These are phyloP conservation scores for Naganishia onofrii DNA, from an alignment of 768 basidiomycete species.

Conservation along the genomic window DNA sequence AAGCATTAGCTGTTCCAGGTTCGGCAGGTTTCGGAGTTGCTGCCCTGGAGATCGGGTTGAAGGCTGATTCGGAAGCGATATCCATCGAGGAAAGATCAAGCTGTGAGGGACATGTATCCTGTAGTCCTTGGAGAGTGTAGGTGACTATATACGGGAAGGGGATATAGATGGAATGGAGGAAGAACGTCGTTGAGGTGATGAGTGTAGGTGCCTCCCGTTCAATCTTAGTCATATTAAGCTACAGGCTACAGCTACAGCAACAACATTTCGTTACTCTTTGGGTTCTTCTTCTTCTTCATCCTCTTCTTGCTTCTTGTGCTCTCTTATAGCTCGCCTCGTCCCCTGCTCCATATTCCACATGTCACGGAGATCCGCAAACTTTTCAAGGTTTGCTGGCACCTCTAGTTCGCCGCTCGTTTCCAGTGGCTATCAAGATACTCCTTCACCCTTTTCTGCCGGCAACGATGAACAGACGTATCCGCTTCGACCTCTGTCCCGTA, in stretches of 20 bases:
- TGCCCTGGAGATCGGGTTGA: conserved; percentile 8
- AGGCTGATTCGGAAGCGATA: conserved; percentile 13
- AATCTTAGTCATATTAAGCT: too few relatives aligned
- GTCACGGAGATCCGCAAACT: conserved; percentile 19
- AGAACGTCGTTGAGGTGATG: not conserved
- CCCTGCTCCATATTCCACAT: not conserved
- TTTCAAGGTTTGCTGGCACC: conserved; percentile 4
- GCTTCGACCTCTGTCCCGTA: conserved; percentile 8
- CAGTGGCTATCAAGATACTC: not conserved
- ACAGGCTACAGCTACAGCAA: too few relatives aligned
- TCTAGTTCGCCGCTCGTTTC: not conserved
- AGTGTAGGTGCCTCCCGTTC: not conserved
- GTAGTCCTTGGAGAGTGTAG: too few relatives aligned
- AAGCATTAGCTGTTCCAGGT: not conserved
- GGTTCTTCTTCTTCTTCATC: too few relatives aligned
- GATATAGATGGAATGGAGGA: not conserved
- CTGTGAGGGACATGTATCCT: not conserved
- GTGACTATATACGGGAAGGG: too few relatives aligned
- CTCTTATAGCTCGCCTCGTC: not conserved
- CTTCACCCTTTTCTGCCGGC: too few relatives aligned
- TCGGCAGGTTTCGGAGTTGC: not conserved
- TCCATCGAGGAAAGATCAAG: not conserved
- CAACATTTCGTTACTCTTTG: not conserved
- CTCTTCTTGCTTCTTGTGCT: not conserved
- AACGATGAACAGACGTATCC: conserved; percentile 5